These are phyloP conservation scores for Mortierella sp. DNA, from an alignment of 371 early-diverging fungal genomes.

Conservation along the genomic window DNA sequence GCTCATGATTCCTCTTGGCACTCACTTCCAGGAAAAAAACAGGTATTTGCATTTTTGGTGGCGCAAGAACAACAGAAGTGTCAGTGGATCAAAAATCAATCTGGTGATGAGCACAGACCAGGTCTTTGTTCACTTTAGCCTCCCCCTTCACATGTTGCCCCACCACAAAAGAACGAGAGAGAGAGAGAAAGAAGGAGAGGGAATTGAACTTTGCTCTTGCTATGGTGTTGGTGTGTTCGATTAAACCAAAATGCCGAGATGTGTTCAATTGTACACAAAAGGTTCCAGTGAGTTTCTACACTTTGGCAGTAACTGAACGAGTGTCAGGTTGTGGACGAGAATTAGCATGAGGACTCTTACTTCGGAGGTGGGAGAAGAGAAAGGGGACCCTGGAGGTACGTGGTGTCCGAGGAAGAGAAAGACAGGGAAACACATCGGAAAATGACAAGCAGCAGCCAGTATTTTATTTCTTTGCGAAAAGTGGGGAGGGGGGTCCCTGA, in stretches of 20 bases:
- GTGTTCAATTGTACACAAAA: neutral
- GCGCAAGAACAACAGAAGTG: neutral
- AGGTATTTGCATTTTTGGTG: neutral
- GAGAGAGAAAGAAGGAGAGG: neutral
- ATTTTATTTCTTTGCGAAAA: neutral
- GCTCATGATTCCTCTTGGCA: slow-evolving; percentile 6
- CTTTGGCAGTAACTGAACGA: neutral
- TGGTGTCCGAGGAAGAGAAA: neutral
- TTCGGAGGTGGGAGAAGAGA: neutral
- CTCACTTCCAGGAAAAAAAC: neutral
- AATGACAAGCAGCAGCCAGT: neutral
- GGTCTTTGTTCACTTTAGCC: slow-evolving; percentile 44
- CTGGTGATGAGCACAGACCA: slow-evolving; percentile 35
- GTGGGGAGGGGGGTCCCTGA: neutral
- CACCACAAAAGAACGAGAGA: slow-evolving; percentile 15
- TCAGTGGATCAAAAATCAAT: neutral
- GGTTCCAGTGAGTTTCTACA: neutral
- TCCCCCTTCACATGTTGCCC: slow-evolving; percentile 50
- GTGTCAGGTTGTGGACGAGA: neutral
- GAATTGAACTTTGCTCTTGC: neutral
- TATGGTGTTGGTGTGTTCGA: neutral
- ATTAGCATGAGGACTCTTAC: neutral
- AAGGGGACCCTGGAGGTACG: neutral
- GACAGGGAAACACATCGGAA: neutral
- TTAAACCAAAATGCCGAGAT: slow-evolving; percentile 6